Evolutionary conservation across 2,329 filamentous ascomycete species (phyloP), one percentile per base, ranked within the genome.

Genomic region (Penicillium sp.): DNA sequence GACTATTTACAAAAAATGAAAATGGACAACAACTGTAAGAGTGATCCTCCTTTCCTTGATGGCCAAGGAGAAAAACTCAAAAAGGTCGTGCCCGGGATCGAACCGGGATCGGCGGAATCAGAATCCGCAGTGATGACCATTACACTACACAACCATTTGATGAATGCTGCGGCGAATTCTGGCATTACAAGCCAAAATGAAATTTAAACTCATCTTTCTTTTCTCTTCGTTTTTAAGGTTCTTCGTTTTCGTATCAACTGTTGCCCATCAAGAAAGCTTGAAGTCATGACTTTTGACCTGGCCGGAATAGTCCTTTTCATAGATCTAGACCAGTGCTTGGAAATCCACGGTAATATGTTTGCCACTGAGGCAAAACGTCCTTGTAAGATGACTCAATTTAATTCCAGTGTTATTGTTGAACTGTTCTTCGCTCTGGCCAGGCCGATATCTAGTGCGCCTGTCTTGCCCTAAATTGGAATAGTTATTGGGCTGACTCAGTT

Each of bases 41-140:
- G 23, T 23, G 12, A 7, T 24, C 21, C 7, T 10, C 18, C 18
- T 21, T 13, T 10, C 18, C 18, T 21, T 13, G 10, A 41, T 4
- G 18, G 21, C 6, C 18, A 26, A 5, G 16, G n/a, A 12, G 15
- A 4, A 24, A 46, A 39, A 23, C 28, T 18, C 10, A 9, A 36
- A 21, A 21, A 53, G 51, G 42, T 53, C 51, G 23, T 51, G 47
- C 47, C 51, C 51, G 51, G 47, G 42, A 53, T 52, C 51, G 46
- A 52, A 49, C 45, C 46, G 34, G 51, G 51, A 52, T 49, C 13
- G 36, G 33, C 51, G 43, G 51, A 49, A 50, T 47, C 45, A 50
- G 33, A 50, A 45, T 43, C 47, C 26, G 41, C 13, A 38, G 47
- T 44, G 47, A 49, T 49, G 29, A 49, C 47, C 47, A 44, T 49